phyloP scores from a whole-genome alignment of 306 rosid species.

The Psophocarpus tetragonolobus region DNA sequence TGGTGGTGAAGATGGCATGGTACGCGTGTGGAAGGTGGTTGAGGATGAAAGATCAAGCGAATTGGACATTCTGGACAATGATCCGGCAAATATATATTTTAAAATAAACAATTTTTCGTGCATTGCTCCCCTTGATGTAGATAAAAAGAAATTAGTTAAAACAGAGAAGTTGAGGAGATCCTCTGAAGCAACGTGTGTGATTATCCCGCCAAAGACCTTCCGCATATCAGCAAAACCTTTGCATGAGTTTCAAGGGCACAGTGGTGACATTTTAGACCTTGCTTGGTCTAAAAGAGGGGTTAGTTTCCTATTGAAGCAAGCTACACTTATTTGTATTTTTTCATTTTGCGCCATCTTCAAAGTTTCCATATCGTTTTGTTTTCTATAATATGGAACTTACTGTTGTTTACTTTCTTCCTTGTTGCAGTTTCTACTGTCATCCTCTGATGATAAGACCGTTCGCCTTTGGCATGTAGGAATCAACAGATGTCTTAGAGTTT shows the following conservation, averaged over 20 bases:
- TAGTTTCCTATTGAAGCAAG: conserved; percentile 42
- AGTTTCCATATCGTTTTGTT: background rate
- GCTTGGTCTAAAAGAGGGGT: conserved; percentile 87
- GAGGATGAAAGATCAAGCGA: conserved; percentile 57
- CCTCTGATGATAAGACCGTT: conserved; percentile 82
- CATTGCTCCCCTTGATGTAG: conserved; percentile 47
- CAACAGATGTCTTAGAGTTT: conserved; percentile 63
- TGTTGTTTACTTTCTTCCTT: background rate
- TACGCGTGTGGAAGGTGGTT: conserved; percentile 79
- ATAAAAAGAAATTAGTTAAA: conserved; percentile 51
- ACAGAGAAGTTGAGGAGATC: conserved; percentile 51
- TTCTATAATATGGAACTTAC: conserved; percentile 27
- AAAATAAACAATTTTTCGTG: conserved; percentile 55
- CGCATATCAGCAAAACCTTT: conserved; percentile 65
- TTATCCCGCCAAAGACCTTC: conserved; percentile 75
- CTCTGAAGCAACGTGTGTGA: conserved; percentile 64
- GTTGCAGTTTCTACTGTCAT: conserved; percentile 78
- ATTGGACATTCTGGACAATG: conserved; percentile 48
- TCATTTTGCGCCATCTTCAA: background rate
- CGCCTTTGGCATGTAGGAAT: conserved; percentile 86
- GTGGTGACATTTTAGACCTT: conserved; percentile 74
- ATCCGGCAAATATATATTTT: conserved; percentile 71
- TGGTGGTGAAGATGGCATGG: conserved; percentile 81
- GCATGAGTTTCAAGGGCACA: conserved; percentile 78
- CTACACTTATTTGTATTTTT: conserved; percentile 6